A percentile compares a stretch with the other conserved stretches of the same genome.
These are phyloP conservation scores for Solanum tarijense DNA, from an alignment of 257 asterid genomes.

Conservation along the genomic window DNA sequence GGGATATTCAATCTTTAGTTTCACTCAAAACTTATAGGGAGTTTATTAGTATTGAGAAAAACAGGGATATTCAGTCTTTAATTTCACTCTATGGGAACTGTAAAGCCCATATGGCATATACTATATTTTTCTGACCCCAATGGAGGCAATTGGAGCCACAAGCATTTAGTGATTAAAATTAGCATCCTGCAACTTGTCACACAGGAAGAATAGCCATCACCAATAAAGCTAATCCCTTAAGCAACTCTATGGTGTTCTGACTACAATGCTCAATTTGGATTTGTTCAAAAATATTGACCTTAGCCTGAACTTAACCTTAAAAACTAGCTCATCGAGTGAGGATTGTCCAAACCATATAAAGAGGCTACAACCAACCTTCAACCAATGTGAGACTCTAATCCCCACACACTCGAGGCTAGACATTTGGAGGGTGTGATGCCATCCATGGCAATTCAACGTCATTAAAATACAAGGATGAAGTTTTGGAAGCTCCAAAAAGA, in stretches of 20 bases:
- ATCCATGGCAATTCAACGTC: background rate
- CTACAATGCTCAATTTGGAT: background rate
- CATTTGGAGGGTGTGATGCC: background rate
- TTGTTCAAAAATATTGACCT: background rate
- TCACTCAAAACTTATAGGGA: background rate
- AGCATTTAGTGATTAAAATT: background rate
- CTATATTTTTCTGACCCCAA: background rate
- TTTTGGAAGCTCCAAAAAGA: background rate
- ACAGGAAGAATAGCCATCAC: background rate
- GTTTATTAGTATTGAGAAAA: background rate
- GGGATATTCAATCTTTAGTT: background rate
- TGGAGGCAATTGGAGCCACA: background rate
- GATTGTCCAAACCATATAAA: background rate
- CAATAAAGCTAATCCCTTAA: background rate
- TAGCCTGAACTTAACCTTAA: background rate
- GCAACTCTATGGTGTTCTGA: background rate
- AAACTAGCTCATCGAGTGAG: background rate
- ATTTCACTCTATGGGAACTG: background rate
- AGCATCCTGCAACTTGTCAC: background rate
- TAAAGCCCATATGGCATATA: background rate
- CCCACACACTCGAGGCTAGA: background rate
- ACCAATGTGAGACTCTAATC: background rate
- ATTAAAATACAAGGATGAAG: background rate
- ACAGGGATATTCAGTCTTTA: background rate
- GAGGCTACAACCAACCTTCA: background rate